A percentile compares a stretch with the other conserved stretches of the same genome.
Conservation (phyloP, 441 rosid genomes). For the Breynia disticha region DNA sequence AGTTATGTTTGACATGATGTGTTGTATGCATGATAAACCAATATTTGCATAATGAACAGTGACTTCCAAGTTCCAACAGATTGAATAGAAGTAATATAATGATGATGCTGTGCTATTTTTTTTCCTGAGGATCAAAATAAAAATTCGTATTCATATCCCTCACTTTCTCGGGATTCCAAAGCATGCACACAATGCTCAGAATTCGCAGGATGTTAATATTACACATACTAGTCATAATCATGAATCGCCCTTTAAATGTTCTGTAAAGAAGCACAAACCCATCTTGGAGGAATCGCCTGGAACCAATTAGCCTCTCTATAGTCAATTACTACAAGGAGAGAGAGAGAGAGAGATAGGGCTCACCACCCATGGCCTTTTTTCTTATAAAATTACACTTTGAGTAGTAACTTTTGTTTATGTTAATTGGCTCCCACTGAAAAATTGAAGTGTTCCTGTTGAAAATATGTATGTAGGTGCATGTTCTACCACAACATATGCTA, state of each 20-base stretch:
- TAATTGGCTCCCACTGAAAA: background rate
- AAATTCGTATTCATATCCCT: slow-evolving; percentile 1
- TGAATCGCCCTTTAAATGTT: slow-evolving; percentile 10
- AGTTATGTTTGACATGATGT: too few relatives aligned
- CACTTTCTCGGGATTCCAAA: slow-evolving; percentile 66
- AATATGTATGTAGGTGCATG: slow-evolving; percentile 47
- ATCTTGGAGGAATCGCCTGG: slow-evolving; percentile 13
- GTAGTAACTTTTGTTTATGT: background rate
- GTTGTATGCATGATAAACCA: background rate
- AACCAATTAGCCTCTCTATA: slow-evolving; percentile 11
- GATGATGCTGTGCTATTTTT: background rate
- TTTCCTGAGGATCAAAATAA: background rate
- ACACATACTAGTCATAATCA: slow-evolving; percentile 18
- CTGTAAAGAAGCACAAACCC: background rate
- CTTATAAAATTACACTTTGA: background rate
- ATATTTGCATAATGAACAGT: background rate
- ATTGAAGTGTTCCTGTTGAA: background rate
- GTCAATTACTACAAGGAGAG: slow-evolving; percentile 8
- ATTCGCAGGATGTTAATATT: background rate
- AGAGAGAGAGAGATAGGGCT: background rate
- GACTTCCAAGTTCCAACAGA: background rate
- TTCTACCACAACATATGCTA: slow-evolving; percentile 80
- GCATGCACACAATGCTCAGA: slow-evolving; percentile 39
- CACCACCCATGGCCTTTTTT: slow-evolving; percentile 9
- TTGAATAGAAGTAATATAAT: background rate